Evolutionary conservation across 2,329 filamentous ascomycete species (phyloP), one percentile per base, ranked within the genome.

Genomic region (Aureobasidium subglaciale): DNA sequence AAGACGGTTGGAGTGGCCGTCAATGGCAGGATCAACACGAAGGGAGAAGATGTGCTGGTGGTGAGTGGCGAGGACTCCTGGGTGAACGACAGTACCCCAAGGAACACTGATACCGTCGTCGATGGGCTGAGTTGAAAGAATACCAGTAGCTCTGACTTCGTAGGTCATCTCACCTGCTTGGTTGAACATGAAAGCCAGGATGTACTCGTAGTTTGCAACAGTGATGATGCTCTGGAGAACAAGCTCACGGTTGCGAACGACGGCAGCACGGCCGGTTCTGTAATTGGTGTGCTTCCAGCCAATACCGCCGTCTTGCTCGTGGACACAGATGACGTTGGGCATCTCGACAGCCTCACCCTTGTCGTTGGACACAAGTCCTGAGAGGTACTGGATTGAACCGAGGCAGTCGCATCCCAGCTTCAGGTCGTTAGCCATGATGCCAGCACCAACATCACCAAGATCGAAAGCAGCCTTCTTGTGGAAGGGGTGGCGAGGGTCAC

Each of bases 11-110:
- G 68, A 56, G 62, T 70, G 65, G 56, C 76, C 72, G 59, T 79
- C 73, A 57, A 78, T 67, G 62, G 70, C 68, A 29, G 75, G 68
- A 67, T 80, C 70, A 57, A 81, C 62, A 56, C 77, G 70, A 59
- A 79, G 64, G 60, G 72, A 68, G 73, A 91, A 89, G 67, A 90
- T 86, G 69, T 90, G 87, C 65, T 91, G 87, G 64, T 90, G 87
- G 69, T 87, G 83, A 0, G 76, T 74, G 2, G 84, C 86, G 30
- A 89, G 78, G 15, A 86, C 84, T 40, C 85, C 84, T 0, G 84
- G 84, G 57, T 85, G 82, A 5, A 88, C 83, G 37, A 86, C 79
- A 0, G 84, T 88, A 30, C 84, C 85, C 73, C 81, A 86, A 2
- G 81, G 79, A 3, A 86, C 83, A 11, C 78, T 78, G 49, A 83